Percentiles rank a stretch among this genome's conserved stretches.
Evolutionary conservation across 345 rosid species (phyloP).

Genomic region (Populus alba): DNA sequence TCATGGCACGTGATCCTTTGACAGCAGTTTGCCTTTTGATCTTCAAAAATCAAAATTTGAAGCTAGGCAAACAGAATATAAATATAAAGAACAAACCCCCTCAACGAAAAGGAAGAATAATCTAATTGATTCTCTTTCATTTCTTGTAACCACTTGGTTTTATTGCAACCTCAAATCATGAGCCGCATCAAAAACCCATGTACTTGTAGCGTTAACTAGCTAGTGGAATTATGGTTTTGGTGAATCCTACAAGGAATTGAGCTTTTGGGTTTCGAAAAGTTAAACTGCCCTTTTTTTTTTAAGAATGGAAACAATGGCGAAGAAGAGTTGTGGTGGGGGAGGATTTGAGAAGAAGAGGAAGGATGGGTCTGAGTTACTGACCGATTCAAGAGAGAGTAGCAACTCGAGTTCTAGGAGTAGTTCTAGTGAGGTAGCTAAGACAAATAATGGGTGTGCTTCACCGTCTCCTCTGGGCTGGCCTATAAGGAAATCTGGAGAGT

Average conservation of each 20-base stretch:
- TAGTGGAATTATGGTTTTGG: neutral
- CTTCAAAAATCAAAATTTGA: slow-evolving; percentile 42
- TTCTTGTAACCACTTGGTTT: neutral
- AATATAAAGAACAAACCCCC: neutral
- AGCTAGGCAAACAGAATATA: slow-evolving; percentile 12
- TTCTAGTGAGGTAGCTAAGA: slow-evolving; percentile 30
- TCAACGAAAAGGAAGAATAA: neutral
- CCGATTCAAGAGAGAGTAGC: slow-evolving; percentile 56
- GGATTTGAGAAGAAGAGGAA: slow-evolving; percentile 35
- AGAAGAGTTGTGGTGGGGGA: slow-evolving; percentile 33
- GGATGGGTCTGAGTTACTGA: slow-evolving; percentile 37
- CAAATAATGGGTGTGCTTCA: slow-evolving; percentile 37
- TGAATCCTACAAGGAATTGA: slow-evolving; percentile 3
- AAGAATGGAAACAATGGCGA: slow-evolving; percentile 55
- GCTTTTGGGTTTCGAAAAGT: neutral
- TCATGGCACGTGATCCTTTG: slow-evolving; percentile 30
- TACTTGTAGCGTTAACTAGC: neutral
- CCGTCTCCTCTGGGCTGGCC: slow-evolving; percentile 89
- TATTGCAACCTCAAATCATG: neutral
- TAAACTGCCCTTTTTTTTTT: neutral
- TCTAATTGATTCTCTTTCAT: neutral
- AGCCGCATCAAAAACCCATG: slow-evolving; percentile 11
- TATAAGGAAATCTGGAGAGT: slow-evolving; percentile 61
- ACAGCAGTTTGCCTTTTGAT: slow-evolving; percentile 19
- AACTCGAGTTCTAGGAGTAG: slow-evolving; percentile 40